Conservation (phyloP, 2,329 filamentous ascomycete genomes). For the Ceratocystis harringtonii region DNA sequence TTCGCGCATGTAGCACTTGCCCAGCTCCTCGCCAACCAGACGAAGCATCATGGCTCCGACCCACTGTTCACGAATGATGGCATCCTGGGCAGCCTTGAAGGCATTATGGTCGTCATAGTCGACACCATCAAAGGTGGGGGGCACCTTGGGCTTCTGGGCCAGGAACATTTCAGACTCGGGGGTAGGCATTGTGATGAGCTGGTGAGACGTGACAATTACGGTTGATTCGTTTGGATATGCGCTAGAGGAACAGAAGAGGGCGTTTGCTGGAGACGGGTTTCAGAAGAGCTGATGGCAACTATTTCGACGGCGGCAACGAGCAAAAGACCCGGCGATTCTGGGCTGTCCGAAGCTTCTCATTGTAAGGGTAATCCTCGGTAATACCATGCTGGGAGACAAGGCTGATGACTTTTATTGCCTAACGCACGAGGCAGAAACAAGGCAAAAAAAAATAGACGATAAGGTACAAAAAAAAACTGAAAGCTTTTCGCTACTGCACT, state of each 20-base stretch:
- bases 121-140: conserved; percentile 73
- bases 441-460: background rate
- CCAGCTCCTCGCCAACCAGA: conserved; percentile 65
- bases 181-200: conserved; percentile 49
- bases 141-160: conserved; percentile 68
- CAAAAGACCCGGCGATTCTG: background rate
- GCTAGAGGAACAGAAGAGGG: background rate
- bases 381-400: background rate
- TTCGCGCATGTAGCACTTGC: conserved; percentile 72
- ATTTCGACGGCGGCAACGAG: background rate
- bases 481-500: background rate
- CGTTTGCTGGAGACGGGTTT: background rate
- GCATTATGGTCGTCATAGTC: conserved; percentile 71
- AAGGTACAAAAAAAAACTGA: background rate
- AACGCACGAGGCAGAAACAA: background rate
- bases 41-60: conserved; percentile 79
- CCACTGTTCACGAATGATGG: conserved; percentile 76
- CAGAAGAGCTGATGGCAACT: background rate
- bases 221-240: background rate
- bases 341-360: background rate
- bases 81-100: conserved; percentile 70
- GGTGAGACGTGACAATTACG: background rate
- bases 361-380: background rate
- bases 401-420: background rate
- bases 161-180: conserved; percentile 71